phyloP scores from a whole-genome alignment of 208 protist species.

The Vickermania ingenoplastis region DNA sequence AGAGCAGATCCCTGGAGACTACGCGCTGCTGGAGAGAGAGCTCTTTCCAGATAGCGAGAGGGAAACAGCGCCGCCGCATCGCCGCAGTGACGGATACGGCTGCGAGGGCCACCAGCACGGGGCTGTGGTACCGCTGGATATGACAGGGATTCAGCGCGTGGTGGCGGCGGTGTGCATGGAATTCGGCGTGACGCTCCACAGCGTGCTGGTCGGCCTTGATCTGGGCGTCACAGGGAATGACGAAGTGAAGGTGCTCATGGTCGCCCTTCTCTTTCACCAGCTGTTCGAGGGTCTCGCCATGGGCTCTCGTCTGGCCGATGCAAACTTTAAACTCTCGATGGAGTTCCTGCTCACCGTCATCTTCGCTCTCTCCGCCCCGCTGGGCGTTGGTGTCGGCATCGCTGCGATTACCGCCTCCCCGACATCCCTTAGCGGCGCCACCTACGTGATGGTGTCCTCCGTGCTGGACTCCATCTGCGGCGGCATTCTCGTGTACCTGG shows the following conservation, averaged over 20 bases:
- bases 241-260: slow-evolving; percentile 5
- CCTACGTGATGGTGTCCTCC: too few species aligned
- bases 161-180: slow-evolving; percentile 5
- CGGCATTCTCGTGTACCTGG: too few species aligned
- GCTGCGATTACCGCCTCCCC: too few species aligned
- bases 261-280: slow-evolving; percentile 15
- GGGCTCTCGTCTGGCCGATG: slow-evolving; percentile 13
- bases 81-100: too few species aligned
- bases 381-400: too few species aligned
- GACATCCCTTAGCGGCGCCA: too few species aligned
- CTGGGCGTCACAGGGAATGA: slow-evolving; percentile 1
- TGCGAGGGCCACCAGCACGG: slow-evolving; percentile 3
- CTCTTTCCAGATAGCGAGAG: too few species aligned
- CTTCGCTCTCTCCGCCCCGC: slow-evolving; percentile 1
- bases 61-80: too few species aligned
- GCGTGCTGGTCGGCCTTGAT: slow-evolving; percentile 3
- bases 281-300: slow-evolving; percentile 18
- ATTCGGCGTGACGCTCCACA: slow-evolving; percentile 6
- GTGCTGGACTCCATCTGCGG: too few species aligned
- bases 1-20: too few species aligned
- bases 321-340: slow-evolving; percentile 3
- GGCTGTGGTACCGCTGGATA: neutral
- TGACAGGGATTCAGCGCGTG: neutral
- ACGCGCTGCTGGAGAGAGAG: too few species aligned
- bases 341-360: slow-evolving; percentile 1